phyloP scores from a whole-genome alignment of 1,139 yeast species.

The Ogataea hybrid region DNA sequence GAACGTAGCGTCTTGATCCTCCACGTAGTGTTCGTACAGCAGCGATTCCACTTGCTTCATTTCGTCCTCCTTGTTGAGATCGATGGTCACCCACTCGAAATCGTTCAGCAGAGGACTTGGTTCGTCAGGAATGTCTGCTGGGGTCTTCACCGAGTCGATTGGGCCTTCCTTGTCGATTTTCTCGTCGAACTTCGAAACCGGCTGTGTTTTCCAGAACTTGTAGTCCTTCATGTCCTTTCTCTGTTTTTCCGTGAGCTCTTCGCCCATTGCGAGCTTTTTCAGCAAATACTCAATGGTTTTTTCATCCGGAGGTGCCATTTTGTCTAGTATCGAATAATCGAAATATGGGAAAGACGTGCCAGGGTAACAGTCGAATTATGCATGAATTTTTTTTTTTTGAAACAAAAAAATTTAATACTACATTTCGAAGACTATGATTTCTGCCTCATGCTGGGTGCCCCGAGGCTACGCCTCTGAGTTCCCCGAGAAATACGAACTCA shows the following conservation, averaged over 20 bases:
- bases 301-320: conserved; percentile 12
- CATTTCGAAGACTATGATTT: conserved; percentile 56
- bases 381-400: conserved; percentile 9
- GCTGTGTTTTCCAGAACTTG: conserved; percentile 98
- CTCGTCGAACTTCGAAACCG: conserved; percentile 79
- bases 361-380: conserved; percentile 8
- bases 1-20: conserved; percentile 88
- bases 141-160: conserved; percentile 63
- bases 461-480: conserved; percentile 93
- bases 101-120: conserved; percentile 74
- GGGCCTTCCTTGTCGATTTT: conserved; percentile 74
- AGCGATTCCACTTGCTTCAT: conserved; percentile 74
- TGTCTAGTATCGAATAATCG: not conserved
- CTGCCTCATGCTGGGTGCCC: conserved; percentile 95
- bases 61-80: conserved; percentile 56
- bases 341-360: conserved; percentile 3
- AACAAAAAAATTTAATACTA: conserved; percentile 5
- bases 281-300: conserved; percentile 49
- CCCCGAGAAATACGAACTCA: conserved; percentile 83
- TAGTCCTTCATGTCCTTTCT: conserved; percentile 82
- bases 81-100: conserved; percentile 87
- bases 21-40: conserved; percentile 88
- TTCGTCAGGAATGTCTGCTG: conserved; percentile 65
- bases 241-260: conserved; percentile 52
- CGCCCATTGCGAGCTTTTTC: conserved; percentile 52